Percentiles rank a stretch among this genome's conserved stretches.
phyloP scores from a whole-genome alignment of 2,329 filamentous ascomycete genomes.

The Microsporum canis region DNA sequence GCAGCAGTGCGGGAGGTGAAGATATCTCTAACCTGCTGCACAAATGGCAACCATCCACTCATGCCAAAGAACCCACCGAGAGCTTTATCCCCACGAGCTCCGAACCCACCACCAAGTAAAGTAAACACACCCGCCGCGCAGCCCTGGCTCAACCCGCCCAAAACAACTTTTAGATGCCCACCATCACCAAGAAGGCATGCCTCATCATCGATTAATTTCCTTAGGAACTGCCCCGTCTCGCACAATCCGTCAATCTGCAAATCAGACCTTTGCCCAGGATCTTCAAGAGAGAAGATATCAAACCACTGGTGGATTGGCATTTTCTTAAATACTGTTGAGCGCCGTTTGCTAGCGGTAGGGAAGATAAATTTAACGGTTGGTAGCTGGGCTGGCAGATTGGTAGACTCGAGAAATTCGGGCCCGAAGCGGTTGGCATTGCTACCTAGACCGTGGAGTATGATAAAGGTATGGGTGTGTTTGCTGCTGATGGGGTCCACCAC shows the following conservation, averaged over 20 bases:
- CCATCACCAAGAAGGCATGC: slow-evolving; percentile 23
- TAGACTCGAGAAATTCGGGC: neutral
- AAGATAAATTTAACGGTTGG: slow-evolving; percentile 40
- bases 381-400: slow-evolving; percentile 9
- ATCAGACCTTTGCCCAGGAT: slow-evolving; percentile 33
- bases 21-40: slow-evolving; percentile 6
- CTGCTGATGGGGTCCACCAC: neutral
- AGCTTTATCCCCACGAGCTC: neutral
- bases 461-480: slow-evolving; percentile 35
- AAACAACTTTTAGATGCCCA: slow-evolving; percentile 28
- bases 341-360: slow-evolving; percentile 38
- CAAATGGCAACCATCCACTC: slow-evolving; percentile 38
- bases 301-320: slow-evolving; percentile 43
- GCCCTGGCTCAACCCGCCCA: slow-evolving; percentile 46
- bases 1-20: neutral
- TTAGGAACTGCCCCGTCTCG: slow-evolving; percentile 31
- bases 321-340: slow-evolving; percentile 35
- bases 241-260: slow-evolving; percentile 37
- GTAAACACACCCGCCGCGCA: slow-evolving; percentile 38
- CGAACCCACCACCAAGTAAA: slow-evolving; percentile 24
- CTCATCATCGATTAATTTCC: slow-evolving; percentile 28
- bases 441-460: slow-evolving; percentile 43
- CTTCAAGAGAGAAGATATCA: slow-evolving; percentile 35
- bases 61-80: slow-evolving; percentile 40
- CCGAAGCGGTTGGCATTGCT: slow-evolving; percentile 7